A percentile compares a stretch with the other conserved stretches of the same genome.
These are phyloP conservation scores for Cladorrhinum samala DNA, from an alignment of 495 filamentous ascomycete species.

Conservation along the genomic window DNA sequence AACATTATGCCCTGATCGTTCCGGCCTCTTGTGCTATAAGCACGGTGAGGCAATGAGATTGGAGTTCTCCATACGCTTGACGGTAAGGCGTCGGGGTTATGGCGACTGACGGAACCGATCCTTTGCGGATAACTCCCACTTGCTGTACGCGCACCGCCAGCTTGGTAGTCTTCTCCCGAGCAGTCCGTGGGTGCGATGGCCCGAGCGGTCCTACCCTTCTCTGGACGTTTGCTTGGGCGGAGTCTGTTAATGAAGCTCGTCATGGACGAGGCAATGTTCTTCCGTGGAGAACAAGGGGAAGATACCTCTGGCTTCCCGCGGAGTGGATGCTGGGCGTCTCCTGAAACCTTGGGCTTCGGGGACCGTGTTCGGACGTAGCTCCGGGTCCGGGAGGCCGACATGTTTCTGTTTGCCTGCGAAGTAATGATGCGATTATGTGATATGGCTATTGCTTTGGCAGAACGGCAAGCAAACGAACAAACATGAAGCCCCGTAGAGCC, in stretches of 20 bases:
- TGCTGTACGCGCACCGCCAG: not conserved
- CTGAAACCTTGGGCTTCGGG: not conserved
- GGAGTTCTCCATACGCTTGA: slow-evolving; percentile 17
- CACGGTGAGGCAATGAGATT: slow-evolving; percentile 13
- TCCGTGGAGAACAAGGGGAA: not conserved
- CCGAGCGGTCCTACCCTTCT: slow-evolving; percentile 37
- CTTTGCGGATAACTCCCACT: not conserved
- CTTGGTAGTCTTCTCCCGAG: not conserved
- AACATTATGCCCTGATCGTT: not conserved
- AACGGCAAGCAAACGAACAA: not conserved
- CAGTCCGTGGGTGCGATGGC: not conserved
- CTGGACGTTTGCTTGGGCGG: slow-evolving; percentile 36
- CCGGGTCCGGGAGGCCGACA: not conserved
- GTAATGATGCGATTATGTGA: not conserved
- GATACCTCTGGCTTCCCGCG: not conserved
- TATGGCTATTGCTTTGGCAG: not conserved
- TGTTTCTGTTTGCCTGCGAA: not conserved
- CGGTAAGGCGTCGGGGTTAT: slow-evolving; percentile 16
- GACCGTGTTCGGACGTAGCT: not conserved
- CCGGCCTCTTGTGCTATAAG: slow-evolving; percentile 5
- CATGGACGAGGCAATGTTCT: slow-evolving; percentile 15
- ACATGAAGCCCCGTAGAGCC: too few relatives aligned
- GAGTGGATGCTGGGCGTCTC: not conserved
- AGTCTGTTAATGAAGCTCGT: slow-evolving; percentile 29
- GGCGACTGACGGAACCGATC: slow-evolving; percentile 1